Base-by-base conservation (phyloP, 2,329 filamentous ascomycete species). In the Botrytis paeoniae region DNA sequence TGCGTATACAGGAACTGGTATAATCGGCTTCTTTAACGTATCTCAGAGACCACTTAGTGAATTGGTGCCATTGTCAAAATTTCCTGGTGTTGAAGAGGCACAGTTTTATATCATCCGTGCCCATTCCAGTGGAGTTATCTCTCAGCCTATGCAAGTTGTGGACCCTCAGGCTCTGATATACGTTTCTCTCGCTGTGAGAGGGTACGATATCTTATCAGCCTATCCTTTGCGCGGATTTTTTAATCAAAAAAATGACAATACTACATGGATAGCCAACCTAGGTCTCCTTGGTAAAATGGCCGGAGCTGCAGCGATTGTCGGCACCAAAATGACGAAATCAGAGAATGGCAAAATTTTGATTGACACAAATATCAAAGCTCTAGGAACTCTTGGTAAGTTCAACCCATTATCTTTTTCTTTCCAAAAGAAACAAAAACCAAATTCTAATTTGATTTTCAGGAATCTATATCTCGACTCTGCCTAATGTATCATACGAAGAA, bases 231-330 rank as follows among this genome's bases (percentile, higher is more conserved):
- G 85, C 0, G 81, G 84, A 0, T 90, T 95, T 75, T 81, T 83
- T 1, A 79, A 84, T 54, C 65, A 69, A 57, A 75, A 80, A 32
- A 79, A 80, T 29, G 80, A 83, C 8, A 78, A 80, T 16, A 78
- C 81, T 0, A 83, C 91, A 0, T 83, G 83, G 61, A 85, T 95
- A 2, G 90, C 93, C 0, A 90, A 92, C 29, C 82, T 98, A 0
- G 95, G 95, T 0, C 84, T 98, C 2, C 76, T 97, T 5, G 92
- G 88, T 3, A 97, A 98, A 82, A 97, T 98, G 93, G 94, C 94
- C 0, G 95, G 94, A 0, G 89, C 91, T 0, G 94, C 93, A 1
- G 94, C 94, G 0, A 86, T 97, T 12, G 84, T 91, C 1, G 86
- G 85, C 54, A 90, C 85, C n/a, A 85, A 87, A 41, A 86, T 91